A percentile compares a stretch with the other conserved stretches of the same genome.
Evolutionary conservation across 2,329 filamentous ascomycete genomes (phyloP).

Genomic region (Neoscytalidium dimidiatum): DNA sequence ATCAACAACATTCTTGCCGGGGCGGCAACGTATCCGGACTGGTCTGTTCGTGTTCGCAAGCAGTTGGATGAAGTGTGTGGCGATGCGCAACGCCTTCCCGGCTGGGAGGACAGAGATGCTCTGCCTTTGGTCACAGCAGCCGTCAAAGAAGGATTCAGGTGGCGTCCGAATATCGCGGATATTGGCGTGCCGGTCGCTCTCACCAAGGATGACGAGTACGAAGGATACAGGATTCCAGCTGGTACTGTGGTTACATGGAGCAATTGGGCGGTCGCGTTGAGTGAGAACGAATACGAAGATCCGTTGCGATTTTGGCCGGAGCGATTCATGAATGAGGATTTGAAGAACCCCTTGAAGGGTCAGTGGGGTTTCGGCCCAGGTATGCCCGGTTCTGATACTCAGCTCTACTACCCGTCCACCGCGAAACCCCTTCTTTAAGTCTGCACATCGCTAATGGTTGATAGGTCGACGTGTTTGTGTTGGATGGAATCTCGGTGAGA

Average conservation of each 20-base stretch:
- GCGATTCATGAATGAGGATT: slow-evolving; percentile 26
- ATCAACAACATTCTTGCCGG: slow-evolving; percentile 27
- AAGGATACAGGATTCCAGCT: slow-evolving; percentile 28
- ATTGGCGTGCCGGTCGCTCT: slow-evolving; percentile 25
- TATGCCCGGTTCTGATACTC: too few species aligned
- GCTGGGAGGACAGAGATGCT: slow-evolving; percentile 20
- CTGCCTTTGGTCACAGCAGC: slow-evolving; percentile 24
- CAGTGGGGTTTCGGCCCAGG: slow-evolving; percentile 31
- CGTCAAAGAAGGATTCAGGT: slow-evolving; percentile 27
- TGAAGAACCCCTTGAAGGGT: slow-evolving; percentile 28
- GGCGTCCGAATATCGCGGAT: slow-evolving; percentile 26
- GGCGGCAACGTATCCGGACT: slow-evolving; percentile 25
- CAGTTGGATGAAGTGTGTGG: slow-evolving; percentile 27
- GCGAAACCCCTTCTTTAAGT: too few species aligned
- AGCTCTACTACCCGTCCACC: too few species aligned
- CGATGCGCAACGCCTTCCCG: slow-evolving; percentile 23
- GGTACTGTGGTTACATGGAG: slow-evolving; percentile 29
- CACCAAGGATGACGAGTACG: slow-evolving; percentile 27
- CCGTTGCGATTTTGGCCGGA: slow-evolving; percentile 28
- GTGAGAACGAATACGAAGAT: slow-evolving; percentile 24
- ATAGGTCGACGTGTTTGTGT: slow-evolving; percentile 24
- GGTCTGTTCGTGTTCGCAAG: slow-evolving; percentile 25
- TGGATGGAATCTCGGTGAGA: slow-evolving; percentile 26
- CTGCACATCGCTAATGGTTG: too few species aligned
- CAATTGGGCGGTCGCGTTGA: slow-evolving; percentile 24